These are phyloP conservation scores for Microcera coccophila DNA, from an alignment of 2,329 filamentous ascomycete species.

Conservation along the genomic window DNA sequence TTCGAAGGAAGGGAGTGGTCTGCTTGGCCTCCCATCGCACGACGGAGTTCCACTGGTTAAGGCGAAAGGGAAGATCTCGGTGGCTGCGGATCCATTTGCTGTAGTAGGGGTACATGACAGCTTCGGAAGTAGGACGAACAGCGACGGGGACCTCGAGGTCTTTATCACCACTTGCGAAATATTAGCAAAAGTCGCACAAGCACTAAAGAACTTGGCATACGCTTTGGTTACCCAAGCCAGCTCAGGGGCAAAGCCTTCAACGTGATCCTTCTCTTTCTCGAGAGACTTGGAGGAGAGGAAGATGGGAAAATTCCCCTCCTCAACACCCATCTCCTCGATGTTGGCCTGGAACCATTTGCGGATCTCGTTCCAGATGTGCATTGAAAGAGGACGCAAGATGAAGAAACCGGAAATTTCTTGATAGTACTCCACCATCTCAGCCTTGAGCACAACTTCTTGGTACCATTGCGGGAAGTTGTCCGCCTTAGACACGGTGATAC, in stretches of 20 bases:
- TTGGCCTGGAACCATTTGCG: conserved; percentile 64
- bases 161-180: conserved; percentile 67
- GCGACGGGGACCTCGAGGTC: conserved; percentile 79
- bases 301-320: conserved; percentile 95
- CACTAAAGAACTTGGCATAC: conserved; percentile 39
- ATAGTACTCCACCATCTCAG: conserved; percentile 97
- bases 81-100: conserved; percentile 96
- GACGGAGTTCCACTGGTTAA: conserved; percentile 97
- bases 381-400: conserved; percentile 71
- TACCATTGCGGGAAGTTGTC: conserved; percentile 95
- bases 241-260: conserved; percentile 96
- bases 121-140: conserved; percentile 65
- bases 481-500: conserved; percentile 80
- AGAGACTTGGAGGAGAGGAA: conserved; percentile 91
- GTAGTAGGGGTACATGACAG: conserved; percentile 94
- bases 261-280: conserved; percentile 85
- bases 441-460: conserved; percentile 94
- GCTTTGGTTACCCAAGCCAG: conserved; percentile 86
- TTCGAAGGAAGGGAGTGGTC: conserved; percentile 78
- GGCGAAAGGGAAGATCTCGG: conserved; percentile 84
- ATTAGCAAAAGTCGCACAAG: conserved; percentile 4
- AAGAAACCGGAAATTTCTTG: conserved; percentile 93
- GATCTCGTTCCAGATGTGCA: conserved; percentile 65
- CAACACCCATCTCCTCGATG: conserved; percentile 88
- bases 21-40: conserved; percentile 98